phyloP scores from a whole-genome alignment of 441 rosid genomes.

The Monsonia emarginata region DNA sequence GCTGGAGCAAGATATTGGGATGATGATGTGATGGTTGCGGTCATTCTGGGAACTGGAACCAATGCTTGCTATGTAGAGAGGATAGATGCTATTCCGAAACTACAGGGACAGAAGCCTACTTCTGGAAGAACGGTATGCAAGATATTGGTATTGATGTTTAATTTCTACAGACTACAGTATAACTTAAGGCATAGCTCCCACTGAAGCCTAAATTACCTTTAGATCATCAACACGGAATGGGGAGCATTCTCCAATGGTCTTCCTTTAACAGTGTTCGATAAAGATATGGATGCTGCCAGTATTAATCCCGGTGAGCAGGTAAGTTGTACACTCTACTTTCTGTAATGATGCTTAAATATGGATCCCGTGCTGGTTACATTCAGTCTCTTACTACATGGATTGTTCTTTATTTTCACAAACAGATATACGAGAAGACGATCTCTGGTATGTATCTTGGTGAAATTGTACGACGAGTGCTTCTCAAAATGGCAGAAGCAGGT shows the following conservation, averaged over 20 bases:
- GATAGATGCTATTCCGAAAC: slow-evolving; percentile 54
- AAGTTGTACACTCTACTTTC: slow-evolving; percentile 7
- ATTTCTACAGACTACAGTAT: not conserved
- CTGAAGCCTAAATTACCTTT: slow-evolving; percentile 9
- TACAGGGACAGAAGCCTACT: slow-evolving; percentile 28
- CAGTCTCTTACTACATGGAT: not conserved
- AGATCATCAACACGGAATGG: slow-evolving; percentile 85
- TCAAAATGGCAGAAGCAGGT: slow-evolving; percentile 51
- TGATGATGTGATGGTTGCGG: slow-evolving; percentile 76
- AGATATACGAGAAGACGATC: slow-evolving; percentile 87
- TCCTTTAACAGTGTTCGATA: slow-evolving; percentile 56
- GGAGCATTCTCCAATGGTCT: slow-evolving; percentile 74
- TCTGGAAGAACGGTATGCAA: slow-evolving; percentile 46
- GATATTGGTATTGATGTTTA: not conserved
- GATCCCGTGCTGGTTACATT: not conserved
- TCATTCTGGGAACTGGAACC: slow-evolving; percentile 87
- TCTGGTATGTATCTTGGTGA: slow-evolving; percentile 93
- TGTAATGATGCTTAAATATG: not conserved
- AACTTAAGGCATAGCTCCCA: not conserved
- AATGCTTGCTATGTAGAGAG: slow-evolving; percentile 84
- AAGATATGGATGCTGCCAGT: slow-evolving; percentile 68
- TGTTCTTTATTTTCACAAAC: slow-evolving; percentile 18
- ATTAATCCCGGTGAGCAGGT: slow-evolving; percentile 88
- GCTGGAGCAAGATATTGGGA: slow-evolving; percentile 85
- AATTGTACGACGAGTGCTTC: slow-evolving; percentile 54